Base-by-base conservation (phyloP, 148 eudicot genomes). In the Cornus florida region DNA sequence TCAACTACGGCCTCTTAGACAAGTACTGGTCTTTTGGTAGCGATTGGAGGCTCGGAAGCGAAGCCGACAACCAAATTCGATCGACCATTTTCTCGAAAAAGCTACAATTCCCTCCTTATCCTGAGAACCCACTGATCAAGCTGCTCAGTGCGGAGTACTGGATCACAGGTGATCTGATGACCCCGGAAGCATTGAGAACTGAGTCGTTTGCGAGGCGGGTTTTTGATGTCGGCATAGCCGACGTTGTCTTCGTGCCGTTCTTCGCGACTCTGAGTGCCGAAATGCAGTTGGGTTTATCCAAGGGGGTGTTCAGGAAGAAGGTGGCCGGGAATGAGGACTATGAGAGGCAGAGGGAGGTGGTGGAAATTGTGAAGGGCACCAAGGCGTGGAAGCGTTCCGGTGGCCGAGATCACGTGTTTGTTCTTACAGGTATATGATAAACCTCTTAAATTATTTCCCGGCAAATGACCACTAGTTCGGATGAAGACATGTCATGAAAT, bases 131-230 rank as follows among this genome's bases (percentile, higher is more conserved):
- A 0, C 66, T 96, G 69, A 92, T 94, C 19, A 96, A 92, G 75
- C 98, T 94, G 90, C 94, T 94, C 81, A 93, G 98, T 62, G 98
- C 97, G 0, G 99, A 96, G 89, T 96, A 96, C 50, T 96, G 99
- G 99, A 81, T 96, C 79, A 72, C 89, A 85, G 98, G 98, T 7
- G 99, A 96, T 80, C 84, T 96, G 69, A 84, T 92, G 89, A 87
- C 97, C 0, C 82, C 85, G 24, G 86, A 87, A 53, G 74, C 87
- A 9, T 22, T 75, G 53, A 80, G 92, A 84, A 71, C 53, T 11
- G 88, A 72, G 75, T 93, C 97, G 62, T 87, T 92, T 81, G 98
- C 97, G 0, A 86, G 69, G 56, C 79, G 99, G 91, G 99, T 92
- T 73, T 82, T 84, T 75, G 86, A 88, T 83, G 81, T 20, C n/a